These are phyloP conservation scores for Capsaspora owczarzaki DNA, from an alignment of 78 protist genomes.

Conservation along the genomic window DNA sequence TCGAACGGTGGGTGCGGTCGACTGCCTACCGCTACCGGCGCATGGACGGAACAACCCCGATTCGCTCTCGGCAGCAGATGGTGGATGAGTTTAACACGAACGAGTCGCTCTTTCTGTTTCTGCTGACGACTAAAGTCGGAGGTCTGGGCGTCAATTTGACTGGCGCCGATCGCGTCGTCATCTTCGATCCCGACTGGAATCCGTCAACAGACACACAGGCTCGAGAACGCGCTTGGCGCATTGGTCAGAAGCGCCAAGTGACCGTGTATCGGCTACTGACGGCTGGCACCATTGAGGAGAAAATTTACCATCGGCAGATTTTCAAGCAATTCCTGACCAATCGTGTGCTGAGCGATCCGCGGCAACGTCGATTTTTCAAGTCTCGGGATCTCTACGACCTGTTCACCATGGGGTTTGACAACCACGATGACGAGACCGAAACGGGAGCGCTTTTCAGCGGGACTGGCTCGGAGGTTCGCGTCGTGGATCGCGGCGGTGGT, in stretches of 20 bases:
- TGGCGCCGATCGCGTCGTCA: conserved; percentile 88
- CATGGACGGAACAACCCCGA: conserved; percentile 89
- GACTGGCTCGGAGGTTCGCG: not conserved
- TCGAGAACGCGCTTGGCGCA: conserved; percentile 90
- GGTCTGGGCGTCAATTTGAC: conserved; percentile 94
- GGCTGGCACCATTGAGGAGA: conserved; percentile 71
- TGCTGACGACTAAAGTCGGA: conserved; percentile 87
- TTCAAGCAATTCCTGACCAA: conserved; percentile 86
- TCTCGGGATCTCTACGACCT: conserved; percentile 45
- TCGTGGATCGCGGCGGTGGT: not conserved
- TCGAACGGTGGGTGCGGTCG: conserved; percentile 42
- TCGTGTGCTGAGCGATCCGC: conserved; percentile 76
- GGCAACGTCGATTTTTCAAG: conserved; percentile 25
- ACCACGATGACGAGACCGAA: not conserved
- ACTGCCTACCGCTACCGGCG: conserved; percentile 34
- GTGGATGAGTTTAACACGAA: conserved; percentile 49
- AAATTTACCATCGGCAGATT: conserved; percentile 91
- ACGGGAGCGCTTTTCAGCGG: conserved; percentile 1
- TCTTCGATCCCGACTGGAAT: conserved; percentile 96
- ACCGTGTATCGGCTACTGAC: conserved; percentile 66
- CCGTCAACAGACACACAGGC: conserved; percentile 77
- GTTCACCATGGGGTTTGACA: conserved; percentile 25
- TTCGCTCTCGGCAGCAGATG: conserved; percentile 33
- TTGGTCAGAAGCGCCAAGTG: conserved; percentile 85
- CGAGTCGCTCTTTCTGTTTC: conserved; percentile 57